Base-by-base conservation (phyloP, 1,139 yeast genomes). In the Candida sp. region DNA sequence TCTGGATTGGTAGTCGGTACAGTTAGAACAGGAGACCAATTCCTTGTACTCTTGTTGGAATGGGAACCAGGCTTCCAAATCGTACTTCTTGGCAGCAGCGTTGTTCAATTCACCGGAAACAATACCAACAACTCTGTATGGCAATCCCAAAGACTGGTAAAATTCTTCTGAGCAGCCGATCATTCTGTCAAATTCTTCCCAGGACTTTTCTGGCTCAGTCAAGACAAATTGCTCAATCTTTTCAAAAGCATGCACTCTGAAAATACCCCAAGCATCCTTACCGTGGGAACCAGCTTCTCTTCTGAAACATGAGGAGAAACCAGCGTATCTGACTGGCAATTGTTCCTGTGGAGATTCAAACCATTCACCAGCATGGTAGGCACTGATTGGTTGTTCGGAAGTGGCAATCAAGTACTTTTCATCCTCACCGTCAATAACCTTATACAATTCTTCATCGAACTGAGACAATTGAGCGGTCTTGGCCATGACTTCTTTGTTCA, bases 1-100 rank as follows among this genome's bases (percentile, higher is more conserved):
- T 81, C 99, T 89, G 46, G 98, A 90, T 80, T 94, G 99, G 78
- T 94, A 94, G 77, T 94, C 99, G 53, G 99, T 96, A 84, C 99
- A 94, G 83, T 94, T 94, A 55, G 98, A 93, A 80, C 98, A 94
- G 27, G 98, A 91, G 54, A 96, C 99, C 65, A 94, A 85, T 80
- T 94, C 99, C 79, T 96, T 96, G 80, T 90, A 96, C 76, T 96
- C 99, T 73, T 92, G 84, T 81, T 94, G 99, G 90, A 81, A 94
- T 67, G 99, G 99, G 96, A 94, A 96, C 99, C 99, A 94, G 45
- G 99, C 99, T 80, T 94, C 99, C 69, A 94, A 83, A 77, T 94
- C 99, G 79, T 88, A 94, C 77, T 94, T 94, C 82, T 94, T 94
- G 60, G 99, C 98, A 55, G 99, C 99, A 51, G 99, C 98, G 64